Base-by-base conservation (phyloP, 1,139 yeast genomes). In the Taiozyma sp. region DNA sequence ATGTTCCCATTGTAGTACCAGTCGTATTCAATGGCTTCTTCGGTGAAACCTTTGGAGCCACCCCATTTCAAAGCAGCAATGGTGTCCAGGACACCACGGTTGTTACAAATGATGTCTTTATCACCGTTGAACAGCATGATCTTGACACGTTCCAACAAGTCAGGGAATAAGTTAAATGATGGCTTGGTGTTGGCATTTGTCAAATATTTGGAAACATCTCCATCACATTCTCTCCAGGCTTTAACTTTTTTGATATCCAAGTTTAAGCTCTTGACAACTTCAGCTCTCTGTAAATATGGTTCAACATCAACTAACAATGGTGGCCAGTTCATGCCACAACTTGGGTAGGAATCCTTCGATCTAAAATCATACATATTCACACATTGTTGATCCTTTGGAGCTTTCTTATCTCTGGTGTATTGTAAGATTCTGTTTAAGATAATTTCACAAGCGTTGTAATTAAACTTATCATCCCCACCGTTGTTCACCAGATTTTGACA, bases 251-350 rank as follows among this genome's bases (percentile, higher is more conserved):
- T 51, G 1, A 60, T 54, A 12, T 63, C 55, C 57, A 86, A 66
- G 66, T 87, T 82, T 60, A 93, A 71, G 5, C 85, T 79, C 30
- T 70, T 63, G 64, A 81, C 78, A 19, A 88, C 93, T 2, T 77
- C 78, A 1, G 73, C 71, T 1, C 70, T 65, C 27, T 79, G 72
- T 54, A 93, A 76, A 63, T 87, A 93, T 10, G 81, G 79, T 0
- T 77, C 71, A 14, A 91, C 83, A 46, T 70, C 59, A 0, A 69
- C 71, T 56, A 92, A 71, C 57, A 83, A 93, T 27, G 79, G 80
- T 0, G 99, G 99, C 99, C 99, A 93, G 65, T 87, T 87, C 82
- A 83, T 78, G 6, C 99, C 99, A 70, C 99, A 93, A 0, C 87
- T 72, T 0, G 98, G 97, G 60, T 72, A 90, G 0, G 81, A 68